phyloP scores from a whole-genome alignment of 345 rosid genomes.

The Dimocarpus longan region DNA sequence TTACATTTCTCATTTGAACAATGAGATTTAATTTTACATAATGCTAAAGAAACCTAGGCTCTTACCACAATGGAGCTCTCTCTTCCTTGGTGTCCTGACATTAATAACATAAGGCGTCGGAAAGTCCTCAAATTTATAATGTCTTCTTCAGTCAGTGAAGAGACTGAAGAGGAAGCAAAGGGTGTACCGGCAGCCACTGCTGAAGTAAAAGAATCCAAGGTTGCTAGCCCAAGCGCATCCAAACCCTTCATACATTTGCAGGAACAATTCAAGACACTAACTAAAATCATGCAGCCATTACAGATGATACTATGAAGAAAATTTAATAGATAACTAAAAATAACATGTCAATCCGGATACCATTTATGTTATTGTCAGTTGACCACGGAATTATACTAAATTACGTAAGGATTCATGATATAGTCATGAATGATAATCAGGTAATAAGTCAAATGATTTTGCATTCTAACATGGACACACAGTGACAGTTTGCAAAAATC shows the following conservation, averaged over 20 bases:
- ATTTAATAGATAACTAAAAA: neutral
- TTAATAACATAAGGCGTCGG: constrained; percentile 61
- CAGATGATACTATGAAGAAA: neutral
- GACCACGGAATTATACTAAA: neutral
- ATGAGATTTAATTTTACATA: neutral
- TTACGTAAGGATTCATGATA: neutral
- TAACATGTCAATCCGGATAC: neutral
- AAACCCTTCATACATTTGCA: constrained; percentile 56
- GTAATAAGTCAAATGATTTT: neutral
- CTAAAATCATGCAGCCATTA: neutral
- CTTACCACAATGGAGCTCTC: constrained; percentile 46
- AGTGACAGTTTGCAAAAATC: neutral
- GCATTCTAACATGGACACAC: neutral
- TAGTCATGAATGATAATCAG: neutral
- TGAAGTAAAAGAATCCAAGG: constrained; percentile 64
- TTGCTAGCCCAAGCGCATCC: constrained; percentile 88
- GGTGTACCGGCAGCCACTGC: constrained; percentile 49
- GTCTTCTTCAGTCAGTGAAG: constrained; percentile 78
- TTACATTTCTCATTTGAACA: neutral
- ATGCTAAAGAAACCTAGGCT: neutral
- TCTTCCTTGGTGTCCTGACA: constrained; percentile 51
- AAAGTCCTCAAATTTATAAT: constrained; percentile 66
- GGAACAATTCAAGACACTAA: constrained; percentile 18
- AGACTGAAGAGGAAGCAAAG: constrained; percentile 43
- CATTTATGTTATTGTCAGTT: neutral